Conservation (phyloP, 495 filamentous ascomycete species). For the Penicillium waksmanii region DNA sequence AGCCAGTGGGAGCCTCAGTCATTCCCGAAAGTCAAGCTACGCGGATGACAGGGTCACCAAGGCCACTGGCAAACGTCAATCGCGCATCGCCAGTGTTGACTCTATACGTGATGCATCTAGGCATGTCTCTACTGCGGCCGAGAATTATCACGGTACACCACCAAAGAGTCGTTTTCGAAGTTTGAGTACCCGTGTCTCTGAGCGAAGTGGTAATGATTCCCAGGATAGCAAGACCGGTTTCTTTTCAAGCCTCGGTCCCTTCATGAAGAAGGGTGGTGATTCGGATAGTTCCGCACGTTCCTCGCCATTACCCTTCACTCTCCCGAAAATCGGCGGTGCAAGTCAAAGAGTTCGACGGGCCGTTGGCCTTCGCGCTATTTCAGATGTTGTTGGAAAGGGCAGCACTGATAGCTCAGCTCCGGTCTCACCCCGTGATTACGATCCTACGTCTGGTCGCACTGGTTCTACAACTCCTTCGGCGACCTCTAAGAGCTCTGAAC, state of each 20-base stretch:
- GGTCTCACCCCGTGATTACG: constrained; percentile 67
- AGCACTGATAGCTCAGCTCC: constrained; percentile 40
- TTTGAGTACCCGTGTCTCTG: constrained; percentile 45
- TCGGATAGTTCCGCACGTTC: constrained; percentile 43
- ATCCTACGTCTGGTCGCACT: constrained; percentile 72
- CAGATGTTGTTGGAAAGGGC: constrained; percentile 61
- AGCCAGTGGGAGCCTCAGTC: constrained; percentile 46
- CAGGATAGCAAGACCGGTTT: constrained; percentile 50
- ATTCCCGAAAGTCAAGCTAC: constrained; percentile 71
- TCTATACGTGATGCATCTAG: constrained; percentile 52
- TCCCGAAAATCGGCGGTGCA: constrained; percentile 37
- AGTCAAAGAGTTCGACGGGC: constrained; percentile 54
- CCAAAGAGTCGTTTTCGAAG: constrained; percentile 50
- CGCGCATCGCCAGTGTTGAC: constrained; percentile 75
- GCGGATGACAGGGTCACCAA: constrained; percentile 60
- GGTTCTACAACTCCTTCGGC: constrained; percentile 86
- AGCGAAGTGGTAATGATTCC: constrained; percentile 43
- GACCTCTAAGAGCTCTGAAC: constrained; percentile 75
- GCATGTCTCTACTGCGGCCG: constrained; percentile 44
- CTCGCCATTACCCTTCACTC: constrained; percentile 43
- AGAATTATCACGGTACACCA: constrained; percentile 63
- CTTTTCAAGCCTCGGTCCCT: constrained; percentile 53
- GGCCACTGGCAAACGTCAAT: constrained; percentile 68
- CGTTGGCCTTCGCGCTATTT: constrained; percentile 75
- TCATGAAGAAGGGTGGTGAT: constrained; percentile 47